phyloP scores from a whole-genome alignment of 2,329 filamentous ascomycete species.

The Epichloe baconii region DNA sequence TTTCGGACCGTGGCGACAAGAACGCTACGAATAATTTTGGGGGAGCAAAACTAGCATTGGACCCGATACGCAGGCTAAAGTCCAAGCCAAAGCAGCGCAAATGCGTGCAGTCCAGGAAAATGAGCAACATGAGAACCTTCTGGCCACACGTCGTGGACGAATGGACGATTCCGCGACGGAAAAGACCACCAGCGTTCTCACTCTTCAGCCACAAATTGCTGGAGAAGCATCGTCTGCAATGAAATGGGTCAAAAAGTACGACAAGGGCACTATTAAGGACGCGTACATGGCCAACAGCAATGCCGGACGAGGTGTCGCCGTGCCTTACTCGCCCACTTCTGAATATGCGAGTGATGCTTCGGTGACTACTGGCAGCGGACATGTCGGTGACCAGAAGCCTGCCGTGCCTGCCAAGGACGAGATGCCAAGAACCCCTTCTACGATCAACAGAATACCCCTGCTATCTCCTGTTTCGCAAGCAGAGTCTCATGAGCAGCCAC shows the following conservation, averaged over 20 bases:
- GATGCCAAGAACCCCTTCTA: slow-evolving; percentile 5
- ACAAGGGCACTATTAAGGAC: slow-evolving; percentile 73
- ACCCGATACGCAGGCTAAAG: slow-evolving; percentile 82
- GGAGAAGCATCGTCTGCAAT: slow-evolving; percentile 84
- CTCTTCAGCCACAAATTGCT: slow-evolving; percentile 70
- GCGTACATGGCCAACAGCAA: slow-evolving; percentile 68
- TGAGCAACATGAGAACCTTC: slow-evolving; percentile 32
- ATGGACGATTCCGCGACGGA: slow-evolving; percentile 44
- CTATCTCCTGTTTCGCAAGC: not conserved
- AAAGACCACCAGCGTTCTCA: slow-evolving; percentile 85
- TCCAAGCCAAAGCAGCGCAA: slow-evolving; percentile 79
- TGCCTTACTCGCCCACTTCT: slow-evolving; percentile 20
- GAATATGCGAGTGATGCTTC: slow-evolving; percentile 18
- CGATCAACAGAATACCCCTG: slow-evolving; percentile 1
- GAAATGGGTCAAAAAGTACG: slow-evolving; percentile 94
- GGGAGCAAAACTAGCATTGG: slow-evolving; percentile 73
- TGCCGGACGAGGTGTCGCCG: slow-evolving; percentile 51
- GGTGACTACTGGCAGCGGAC: slow-evolving; percentile 3
- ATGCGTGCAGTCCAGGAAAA: slow-evolving; percentile 61
- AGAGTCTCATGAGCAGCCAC: not conserved
- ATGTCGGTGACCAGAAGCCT: slow-evolving; percentile 8
- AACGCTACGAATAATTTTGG: slow-evolving; percentile 27
- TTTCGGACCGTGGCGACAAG: slow-evolving; percentile 32
- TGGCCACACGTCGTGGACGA: slow-evolving; percentile 35
- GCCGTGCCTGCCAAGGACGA: slow-evolving; percentile 30